Conservation (phyloP, 1,284 basidiomycete genomes). For the Sparassis latifolia region DNA sequence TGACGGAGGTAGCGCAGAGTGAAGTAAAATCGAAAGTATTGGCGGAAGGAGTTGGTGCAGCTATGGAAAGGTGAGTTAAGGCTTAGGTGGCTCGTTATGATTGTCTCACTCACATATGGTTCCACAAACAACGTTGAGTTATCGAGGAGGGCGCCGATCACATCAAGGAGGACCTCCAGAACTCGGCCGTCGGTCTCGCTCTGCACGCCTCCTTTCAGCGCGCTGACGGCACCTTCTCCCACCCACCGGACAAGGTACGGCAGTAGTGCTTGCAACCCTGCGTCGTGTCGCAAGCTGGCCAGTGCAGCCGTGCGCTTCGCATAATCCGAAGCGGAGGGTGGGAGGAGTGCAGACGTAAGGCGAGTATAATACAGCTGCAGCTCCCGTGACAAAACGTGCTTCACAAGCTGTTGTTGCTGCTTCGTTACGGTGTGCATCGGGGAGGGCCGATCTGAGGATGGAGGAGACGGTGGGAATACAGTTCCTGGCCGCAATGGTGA, state of each 20-base stretch:
- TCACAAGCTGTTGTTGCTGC: constrained; percentile 61
- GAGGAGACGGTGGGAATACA: constrained; percentile 24
- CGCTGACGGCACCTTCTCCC: constrained; percentile 77
- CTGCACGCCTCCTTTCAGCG: constrained; percentile 53
- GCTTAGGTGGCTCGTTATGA: neutral
- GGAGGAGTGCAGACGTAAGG: constrained; percentile 80
- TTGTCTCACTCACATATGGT: constrained; percentile 74
- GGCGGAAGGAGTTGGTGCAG: constrained; percentile 95
- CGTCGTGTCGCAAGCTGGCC: constrained; percentile 84
- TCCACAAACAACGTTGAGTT: constrained; percentile 92
- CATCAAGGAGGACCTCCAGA: constrained; percentile 76
- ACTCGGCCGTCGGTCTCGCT: constrained; percentile 58
- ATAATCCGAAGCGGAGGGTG: constrained; percentile 44
- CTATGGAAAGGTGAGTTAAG: constrained; percentile 30
- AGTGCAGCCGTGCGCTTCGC: constrained; percentile 82
- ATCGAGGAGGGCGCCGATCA: constrained; percentile 75
- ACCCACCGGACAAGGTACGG: constrained; percentile 96
- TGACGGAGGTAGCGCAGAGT: constrained; percentile 67
- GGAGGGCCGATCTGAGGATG: constrained; percentile 25
- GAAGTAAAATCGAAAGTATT: constrained; percentile 85
- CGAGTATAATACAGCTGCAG: constrained; percentile 94
- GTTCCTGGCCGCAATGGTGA: constrained; percentile 19
- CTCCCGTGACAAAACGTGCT: constrained; percentile 91
- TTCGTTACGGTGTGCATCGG: constrained; percentile 28
- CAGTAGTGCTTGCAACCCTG: constrained; percentile 89